Conservation (phyloP, 83 land plant species). For the Thuja plicata region DNA sequence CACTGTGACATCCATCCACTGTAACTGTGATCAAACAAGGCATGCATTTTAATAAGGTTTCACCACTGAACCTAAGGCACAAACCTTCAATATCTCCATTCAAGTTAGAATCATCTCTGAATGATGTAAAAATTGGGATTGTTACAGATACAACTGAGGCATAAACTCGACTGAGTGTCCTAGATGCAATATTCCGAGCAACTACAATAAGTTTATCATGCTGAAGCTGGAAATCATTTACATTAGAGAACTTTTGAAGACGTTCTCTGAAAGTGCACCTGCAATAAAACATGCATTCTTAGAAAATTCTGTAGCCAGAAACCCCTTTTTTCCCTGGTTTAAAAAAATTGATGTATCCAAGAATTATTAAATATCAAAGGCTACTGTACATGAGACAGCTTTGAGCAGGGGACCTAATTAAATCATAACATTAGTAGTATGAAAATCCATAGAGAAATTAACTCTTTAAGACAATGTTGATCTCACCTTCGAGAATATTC, state of each 20-base stretch:
- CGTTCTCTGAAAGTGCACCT: slow-evolving; percentile 64
- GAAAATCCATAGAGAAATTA: slow-evolving; percentile 3
- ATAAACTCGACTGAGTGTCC: slow-evolving; percentile 56
- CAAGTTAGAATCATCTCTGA: background rate
- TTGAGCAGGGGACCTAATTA: background rate
- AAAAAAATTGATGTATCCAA: background rate
- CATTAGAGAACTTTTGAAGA: slow-evolving; percentile 20
- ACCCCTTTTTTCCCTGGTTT: background rate
- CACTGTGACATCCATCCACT: slow-evolving; percentile 43
- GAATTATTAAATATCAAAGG: background rate
- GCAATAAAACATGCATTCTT: background rate
- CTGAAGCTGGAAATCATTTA: slow-evolving; percentile 9
- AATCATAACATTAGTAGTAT: background rate
- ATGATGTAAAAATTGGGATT: slow-evolving; percentile 37
- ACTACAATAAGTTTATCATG: slow-evolving; percentile 39
- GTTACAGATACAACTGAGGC: slow-evolving; percentile 51
- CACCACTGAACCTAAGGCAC: slow-evolving; percentile 60
- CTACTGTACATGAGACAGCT: background rate
- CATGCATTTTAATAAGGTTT: slow-evolving; percentile 47
- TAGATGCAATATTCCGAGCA: slow-evolving; percentile 47
- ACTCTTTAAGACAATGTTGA: background rate
- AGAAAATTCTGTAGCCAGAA: background rate
- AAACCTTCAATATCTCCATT: slow-evolving; percentile 27
- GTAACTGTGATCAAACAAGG: slow-evolving; percentile 56
- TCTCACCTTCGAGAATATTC: slow-evolving; percentile 75